A percentile compares a stretch with the other conserved stretches of the same genome.
These are phyloP conservation scores for Penicillium psychrosexuale DNA, from an alignment of 2,329 filamentous ascomycete genomes.

Conservation along the genomic window DNA sequence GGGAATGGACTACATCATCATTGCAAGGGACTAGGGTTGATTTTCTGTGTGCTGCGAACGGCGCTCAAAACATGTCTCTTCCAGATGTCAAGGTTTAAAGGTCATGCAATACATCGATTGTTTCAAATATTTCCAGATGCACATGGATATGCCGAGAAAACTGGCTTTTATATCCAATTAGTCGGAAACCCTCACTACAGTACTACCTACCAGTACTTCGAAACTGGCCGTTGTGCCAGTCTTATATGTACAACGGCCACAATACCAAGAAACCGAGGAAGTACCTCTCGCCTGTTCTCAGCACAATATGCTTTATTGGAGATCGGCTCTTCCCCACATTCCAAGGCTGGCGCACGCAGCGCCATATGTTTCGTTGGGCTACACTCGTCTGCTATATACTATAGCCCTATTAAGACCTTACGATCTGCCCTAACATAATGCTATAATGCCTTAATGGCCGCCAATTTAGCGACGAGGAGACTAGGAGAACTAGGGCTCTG, in stretches of 20 bases:
- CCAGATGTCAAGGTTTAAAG: neutral
- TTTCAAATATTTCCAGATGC: neutral
- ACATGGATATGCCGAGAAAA: neutral
- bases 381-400: neutral
- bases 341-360: neutral
- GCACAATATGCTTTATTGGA: neutral
- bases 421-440: too few relatives aligned
- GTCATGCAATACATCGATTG: neutral
- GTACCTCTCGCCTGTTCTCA: too few relatives aligned
- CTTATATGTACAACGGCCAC: neutral
- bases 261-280: too few relatives aligned
- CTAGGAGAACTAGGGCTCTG: too few relatives aligned
- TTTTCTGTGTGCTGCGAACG: constrained; percentile 8
- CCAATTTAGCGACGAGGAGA: too few relatives aligned
- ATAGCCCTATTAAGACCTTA: too few relatives aligned
- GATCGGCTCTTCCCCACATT: neutral
- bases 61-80: constrained; percentile 7
- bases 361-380: neutral
- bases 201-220: neutral
- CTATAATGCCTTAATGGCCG: too few relatives aligned
- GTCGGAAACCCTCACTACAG: neutral
- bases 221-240: neutral
- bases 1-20: constrained; percentile 16
- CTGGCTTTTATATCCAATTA: neutral
- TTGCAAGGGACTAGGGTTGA: constrained; percentile 6